Conservation (phyloP, 2,329 filamentous ascomycete species). For the Massarina eburnea region DNA sequence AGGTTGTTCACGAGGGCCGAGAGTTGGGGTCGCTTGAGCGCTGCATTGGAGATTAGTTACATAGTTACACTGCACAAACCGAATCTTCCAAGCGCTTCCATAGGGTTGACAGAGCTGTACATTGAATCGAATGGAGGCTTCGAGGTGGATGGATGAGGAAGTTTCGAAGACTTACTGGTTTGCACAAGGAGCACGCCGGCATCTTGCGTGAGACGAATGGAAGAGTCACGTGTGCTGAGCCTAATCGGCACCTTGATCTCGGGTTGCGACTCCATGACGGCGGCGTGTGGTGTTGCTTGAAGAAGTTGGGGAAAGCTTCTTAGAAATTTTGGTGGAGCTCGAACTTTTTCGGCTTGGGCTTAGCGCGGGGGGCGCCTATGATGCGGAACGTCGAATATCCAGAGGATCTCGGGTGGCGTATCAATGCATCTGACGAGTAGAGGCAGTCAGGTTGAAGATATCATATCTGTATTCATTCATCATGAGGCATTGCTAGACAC, state of each 20-base stretch:
- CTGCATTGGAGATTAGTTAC: constrained; percentile 11
- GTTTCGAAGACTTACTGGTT: constrained; percentile 26
- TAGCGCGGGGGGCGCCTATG: constrained; percentile 33
- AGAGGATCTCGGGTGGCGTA: too few relatives aligned
- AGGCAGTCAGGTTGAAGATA: too few relatives aligned
- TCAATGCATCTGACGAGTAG: too few relatives aligned
- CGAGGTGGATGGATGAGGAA: neutral
- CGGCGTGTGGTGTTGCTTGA: neutral
- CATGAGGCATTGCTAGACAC: too few relatives aligned
- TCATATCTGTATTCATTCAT: too few relatives aligned
- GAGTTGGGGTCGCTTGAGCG: constrained; percentile 45
- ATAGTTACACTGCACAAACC: neutral
- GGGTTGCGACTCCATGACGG: constrained; percentile 28
- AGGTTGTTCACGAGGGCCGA: constrained; percentile 66
- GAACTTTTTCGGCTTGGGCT: constrained; percentile 31
- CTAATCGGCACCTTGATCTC: constrained; percentile 40
- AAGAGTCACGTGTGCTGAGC: constrained; percentile 36
- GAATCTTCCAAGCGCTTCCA: neutral
- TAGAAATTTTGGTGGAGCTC: constrained; percentile 14
- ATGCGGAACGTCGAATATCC: too few relatives aligned
- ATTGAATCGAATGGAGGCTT: neutral
- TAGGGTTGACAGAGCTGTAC: neutral
- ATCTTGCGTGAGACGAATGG: constrained; percentile 37
- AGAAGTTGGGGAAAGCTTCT: constrained; percentile 5
- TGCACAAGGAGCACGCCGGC: constrained; percentile 35